phyloP scores from a whole-genome alignment of 441 rosid species.

The Bruguiera hainesii region DNA sequence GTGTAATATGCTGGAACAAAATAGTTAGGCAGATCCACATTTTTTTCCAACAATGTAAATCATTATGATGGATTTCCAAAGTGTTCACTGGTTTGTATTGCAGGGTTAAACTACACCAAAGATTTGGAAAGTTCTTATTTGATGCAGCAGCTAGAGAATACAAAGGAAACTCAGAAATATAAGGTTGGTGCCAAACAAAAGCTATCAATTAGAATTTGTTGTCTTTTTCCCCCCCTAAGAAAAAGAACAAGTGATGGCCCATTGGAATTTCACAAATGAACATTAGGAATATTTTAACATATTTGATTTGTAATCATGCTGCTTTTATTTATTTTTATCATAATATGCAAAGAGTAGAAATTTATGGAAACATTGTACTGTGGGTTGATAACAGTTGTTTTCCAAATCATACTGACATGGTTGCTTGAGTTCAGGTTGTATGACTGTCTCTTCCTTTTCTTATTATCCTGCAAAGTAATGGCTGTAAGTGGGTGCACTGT shows the following conservation, averaged over 20 bases:
- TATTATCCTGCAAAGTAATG: no score
- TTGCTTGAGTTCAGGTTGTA: no score
- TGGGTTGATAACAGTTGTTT: no score
- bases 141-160: constrained; percentile 56
- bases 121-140: constrained; percentile 55
- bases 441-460: no score
- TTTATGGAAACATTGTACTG: no score
- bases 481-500: no score
- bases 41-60: constrained; percentile 7
- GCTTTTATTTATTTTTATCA: no score
- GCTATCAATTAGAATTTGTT: constrained; percentile 8
- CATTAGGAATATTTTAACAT: no score
- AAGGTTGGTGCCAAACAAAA: constrained; percentile 40
- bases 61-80: background rate
- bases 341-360: no score
- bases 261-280: no score
- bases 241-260: background rate
- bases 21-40: background rate
- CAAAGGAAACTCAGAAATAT: constrained; percentile 54
- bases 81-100: constrained; percentile 11
- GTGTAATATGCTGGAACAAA: background rate
- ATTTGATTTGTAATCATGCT: no score
- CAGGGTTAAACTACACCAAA: constrained; percentile 41
- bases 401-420: no score
- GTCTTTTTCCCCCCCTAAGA: background rate